phyloP scores from a whole-genome alignment of 768 basidiomycete genomes.

The Mycena rebaudengoi region DNA sequence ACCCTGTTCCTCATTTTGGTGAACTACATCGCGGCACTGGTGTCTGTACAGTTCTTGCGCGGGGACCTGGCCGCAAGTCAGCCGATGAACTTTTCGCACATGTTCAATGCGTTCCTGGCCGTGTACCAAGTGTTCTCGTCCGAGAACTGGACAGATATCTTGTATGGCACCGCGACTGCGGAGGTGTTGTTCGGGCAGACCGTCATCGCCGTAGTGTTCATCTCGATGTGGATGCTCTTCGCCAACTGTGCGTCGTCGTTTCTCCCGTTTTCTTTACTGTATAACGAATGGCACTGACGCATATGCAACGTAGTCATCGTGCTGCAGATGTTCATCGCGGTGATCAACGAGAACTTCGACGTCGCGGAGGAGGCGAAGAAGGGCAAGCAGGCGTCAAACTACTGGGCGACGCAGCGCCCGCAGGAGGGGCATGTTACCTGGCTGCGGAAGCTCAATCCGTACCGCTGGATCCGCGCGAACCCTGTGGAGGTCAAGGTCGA shows the following conservation, averaged over 20 bases:
- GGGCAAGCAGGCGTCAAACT: constrained; percentile 77
- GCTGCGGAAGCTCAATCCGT: constrained; percentile 85
- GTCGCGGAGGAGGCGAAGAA: constrained; percentile 93
- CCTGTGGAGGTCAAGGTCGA: constrained; percentile 78
- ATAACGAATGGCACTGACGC: constrained; percentile 1
- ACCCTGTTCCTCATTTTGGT: constrained; percentile 87
- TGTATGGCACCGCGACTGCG: constrained; percentile 68
- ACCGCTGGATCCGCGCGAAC: constrained; percentile 80
- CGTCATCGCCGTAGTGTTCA: constrained; percentile 73
- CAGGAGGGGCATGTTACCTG: constrained; percentile 63
- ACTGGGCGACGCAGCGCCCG: constrained; percentile 67
- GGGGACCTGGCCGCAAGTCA: constrained; percentile 71
- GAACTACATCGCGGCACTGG: constrained; percentile 86
- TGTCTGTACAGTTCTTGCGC: constrained; percentile 85
- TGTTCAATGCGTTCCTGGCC: constrained; percentile 86
- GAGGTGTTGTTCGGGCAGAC: constrained; percentile 75
- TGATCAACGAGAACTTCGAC: constrained; percentile 95
- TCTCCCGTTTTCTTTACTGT: constrained; percentile 1
- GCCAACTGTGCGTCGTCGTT: constrained; percentile 76
- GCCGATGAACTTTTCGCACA: constrained; percentile 79
- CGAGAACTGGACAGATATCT: constrained; percentile 90
- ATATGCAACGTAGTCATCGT: constrained; percentile 73
- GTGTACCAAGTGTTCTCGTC: constrained; percentile 92
- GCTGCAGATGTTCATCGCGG: constrained; percentile 96
- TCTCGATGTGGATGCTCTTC: constrained; percentile 88